These are phyloP conservation scores for Lecanosticta acicola DNA, from an alignment of 2,329 filamentous ascomycete species.

Conservation along the genomic window DNA sequence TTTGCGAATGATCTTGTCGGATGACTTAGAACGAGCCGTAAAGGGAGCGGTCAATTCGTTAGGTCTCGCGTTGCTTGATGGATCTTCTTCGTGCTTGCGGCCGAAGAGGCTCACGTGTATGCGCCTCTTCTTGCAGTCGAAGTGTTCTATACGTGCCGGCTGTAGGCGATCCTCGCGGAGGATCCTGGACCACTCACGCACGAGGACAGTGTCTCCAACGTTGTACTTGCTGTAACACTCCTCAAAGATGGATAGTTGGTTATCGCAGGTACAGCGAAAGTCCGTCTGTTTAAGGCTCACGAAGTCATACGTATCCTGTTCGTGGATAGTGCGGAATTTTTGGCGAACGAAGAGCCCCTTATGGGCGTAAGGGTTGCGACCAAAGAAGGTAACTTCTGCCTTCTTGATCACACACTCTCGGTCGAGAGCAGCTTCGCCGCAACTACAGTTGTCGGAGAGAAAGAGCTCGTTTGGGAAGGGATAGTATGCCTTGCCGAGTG, in stretches of 20 bases:
- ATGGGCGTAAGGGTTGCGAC: constrained; percentile 40
- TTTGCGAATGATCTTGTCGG: constrained; percentile 44
- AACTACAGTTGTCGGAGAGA: constrained; percentile 70
- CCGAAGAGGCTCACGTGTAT: constrained; percentile 16
- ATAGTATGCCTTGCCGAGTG: constrained; percentile 62
- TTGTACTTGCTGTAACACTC: constrained; percentile 32
- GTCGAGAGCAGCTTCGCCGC: constrained; percentile 48
- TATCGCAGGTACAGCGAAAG: constrained; percentile 36
- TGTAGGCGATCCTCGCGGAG: constrained; percentile 44
- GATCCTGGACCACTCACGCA: constrained; percentile 22
- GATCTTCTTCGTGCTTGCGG: constrained; percentile 1
- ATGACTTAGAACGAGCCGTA: constrained; percentile 32
- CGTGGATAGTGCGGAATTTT: constrained; percentile 53
- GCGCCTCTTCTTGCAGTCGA: constrained; percentile 34
- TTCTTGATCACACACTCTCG: constrained; percentile 53
- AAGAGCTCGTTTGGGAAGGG: constrained; percentile 69
- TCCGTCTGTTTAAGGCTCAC: constrained; percentile 53
- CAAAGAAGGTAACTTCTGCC: constrained; percentile 54
- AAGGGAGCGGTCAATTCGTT: constrained; percentile 59
- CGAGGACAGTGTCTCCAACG: constrained; percentile 58
- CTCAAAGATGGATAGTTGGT: constrained; percentile 16
- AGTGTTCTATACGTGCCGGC: constrained; percentile 53
- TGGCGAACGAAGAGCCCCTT: constrained; percentile 64
- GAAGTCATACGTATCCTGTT: constrained; percentile 51
- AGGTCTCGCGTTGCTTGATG: constrained; percentile 28